phyloP scores from a whole-genome alignment of 2,329 filamentous ascomycete species.

The Paracorniculantispora psalliotae region DNA sequence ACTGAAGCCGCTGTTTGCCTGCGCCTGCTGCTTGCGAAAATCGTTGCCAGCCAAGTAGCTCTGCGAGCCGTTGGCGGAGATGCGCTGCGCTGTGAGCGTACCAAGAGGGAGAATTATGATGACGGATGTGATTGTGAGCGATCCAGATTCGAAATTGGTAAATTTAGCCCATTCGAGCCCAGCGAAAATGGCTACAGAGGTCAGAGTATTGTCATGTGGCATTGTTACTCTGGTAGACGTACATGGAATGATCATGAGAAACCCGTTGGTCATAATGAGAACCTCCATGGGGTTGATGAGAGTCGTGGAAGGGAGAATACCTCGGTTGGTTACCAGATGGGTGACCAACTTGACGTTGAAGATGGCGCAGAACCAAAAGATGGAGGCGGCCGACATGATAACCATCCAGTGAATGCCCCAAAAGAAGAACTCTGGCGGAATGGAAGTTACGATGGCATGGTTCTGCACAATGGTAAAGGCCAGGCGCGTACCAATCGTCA shows the following conservation, averaged over 20 bases:
- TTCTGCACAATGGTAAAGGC: conserved; percentile 34
- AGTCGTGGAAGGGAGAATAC: conserved; percentile 38
- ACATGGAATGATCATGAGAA: conserved; percentile 55
- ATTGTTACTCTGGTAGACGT: conserved; percentile 15
- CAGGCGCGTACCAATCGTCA: conserved; percentile 28
- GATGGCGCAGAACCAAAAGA: conserved; percentile 50
- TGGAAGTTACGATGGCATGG: conserved; percentile 23
- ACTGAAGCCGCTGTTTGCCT: background rate
- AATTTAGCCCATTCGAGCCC: conserved; percentile 40
- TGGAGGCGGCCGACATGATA: conserved; percentile 36
- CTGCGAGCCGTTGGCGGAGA: conserved; percentile 22
- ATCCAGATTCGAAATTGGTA: conserved; percentile 44
- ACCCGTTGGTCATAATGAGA: conserved; percentile 50
- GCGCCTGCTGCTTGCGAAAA: conserved; percentile 1
- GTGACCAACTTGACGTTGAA: conserved; percentile 48
- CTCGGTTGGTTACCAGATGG: conserved; percentile 44
- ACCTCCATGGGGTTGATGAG: conserved; percentile 49
- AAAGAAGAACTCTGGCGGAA: conserved; percentile 21
- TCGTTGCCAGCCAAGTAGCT: conserved; percentile 3
- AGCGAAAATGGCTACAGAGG: conserved; percentile 43
- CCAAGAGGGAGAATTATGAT: conserved; percentile 48
- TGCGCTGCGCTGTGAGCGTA: conserved; percentile 45
- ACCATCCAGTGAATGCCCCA: conserved; percentile 37
- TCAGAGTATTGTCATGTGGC: background rate
- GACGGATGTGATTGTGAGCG: conserved; percentile 45